Evolutionary conservation across 164 flowering plant genomes (phyloP).

Genomic region (Chimonanthus praecox): DNA sequence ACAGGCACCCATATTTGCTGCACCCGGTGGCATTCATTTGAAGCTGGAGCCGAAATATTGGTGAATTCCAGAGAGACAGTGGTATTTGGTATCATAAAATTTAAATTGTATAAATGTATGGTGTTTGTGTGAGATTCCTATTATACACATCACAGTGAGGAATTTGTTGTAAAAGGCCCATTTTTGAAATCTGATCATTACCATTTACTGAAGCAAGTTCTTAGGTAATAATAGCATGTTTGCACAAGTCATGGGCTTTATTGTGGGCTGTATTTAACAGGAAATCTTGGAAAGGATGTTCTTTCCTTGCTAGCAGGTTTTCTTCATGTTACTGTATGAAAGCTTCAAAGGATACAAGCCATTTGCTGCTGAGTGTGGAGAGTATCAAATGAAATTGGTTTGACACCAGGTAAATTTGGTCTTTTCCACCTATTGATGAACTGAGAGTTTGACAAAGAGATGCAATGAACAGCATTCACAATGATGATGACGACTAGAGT

Average conservation of each 20-base stretch:
- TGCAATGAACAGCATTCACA: too few species aligned
- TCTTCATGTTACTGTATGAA: background rate
- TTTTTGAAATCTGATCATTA: constrained; percentile 26
- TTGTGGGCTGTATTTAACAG: constrained; percentile 14
- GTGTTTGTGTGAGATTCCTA: constrained; percentile 20
- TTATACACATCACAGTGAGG: constrained; percentile 16
- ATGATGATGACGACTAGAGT: too few species aligned
- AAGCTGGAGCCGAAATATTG: constrained; percentile 61
- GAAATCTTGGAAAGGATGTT: constrained; percentile 12
- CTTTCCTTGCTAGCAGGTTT: constrained; percentile 10
- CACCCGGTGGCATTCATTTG: constrained; percentile 27
- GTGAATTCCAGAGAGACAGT: constrained; percentile 14
- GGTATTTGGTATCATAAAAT: constrained; percentile 20
- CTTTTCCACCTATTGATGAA: background rate
- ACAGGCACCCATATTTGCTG: constrained; percentile 20
- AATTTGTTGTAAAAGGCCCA: constrained; percentile 31
- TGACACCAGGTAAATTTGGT: background rate
- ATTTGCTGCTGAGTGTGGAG: background rate
- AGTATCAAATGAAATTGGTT: background rate
- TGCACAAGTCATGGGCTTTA: constrained; percentile 1
- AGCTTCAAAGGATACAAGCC: background rate
- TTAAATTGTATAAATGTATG: constrained; percentile 26
- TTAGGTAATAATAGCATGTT: constrained; percentile 18
- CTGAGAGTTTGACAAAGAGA: background rate
- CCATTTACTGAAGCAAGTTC: constrained; percentile 19